Percentiles rank a stretch among this genome's conserved stretches.
These are phyloP conservation scores for Termitomyces sp. DNA, from an alignment of 768 basidiomycete species.

Conservation along the genomic window DNA sequence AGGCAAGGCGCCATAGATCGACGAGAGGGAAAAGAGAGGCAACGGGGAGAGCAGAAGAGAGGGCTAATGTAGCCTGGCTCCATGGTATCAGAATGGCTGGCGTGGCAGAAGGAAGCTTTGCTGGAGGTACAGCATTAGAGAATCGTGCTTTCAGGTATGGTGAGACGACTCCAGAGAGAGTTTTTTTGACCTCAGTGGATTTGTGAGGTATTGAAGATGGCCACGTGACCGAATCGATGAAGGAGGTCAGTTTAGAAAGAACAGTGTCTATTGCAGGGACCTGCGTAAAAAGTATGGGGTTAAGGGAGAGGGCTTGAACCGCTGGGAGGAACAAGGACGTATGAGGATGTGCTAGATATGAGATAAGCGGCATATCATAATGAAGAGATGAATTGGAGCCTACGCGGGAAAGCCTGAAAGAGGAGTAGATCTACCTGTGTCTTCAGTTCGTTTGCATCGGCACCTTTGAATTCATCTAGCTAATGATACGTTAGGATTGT, in stretches of 20 bases:
- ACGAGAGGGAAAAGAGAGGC: constrained; percentile 72
- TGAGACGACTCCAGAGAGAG: constrained; percentile 41
- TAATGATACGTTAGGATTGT: constrained; percentile 19
- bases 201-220: constrained; percentile 20
- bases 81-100: constrained; percentile 39
- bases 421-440: constrained; percentile 72
- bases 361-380: neutral
- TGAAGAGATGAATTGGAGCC: constrained; percentile 22
- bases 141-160: constrained; percentile 66
- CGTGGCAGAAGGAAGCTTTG: constrained; percentile 25
- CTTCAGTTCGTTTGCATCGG: constrained; percentile 59
- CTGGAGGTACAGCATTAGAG: constrained; percentile 19
- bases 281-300: constrained; percentile 73
- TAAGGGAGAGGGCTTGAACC: constrained; percentile 56
- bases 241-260: constrained; percentile 51
- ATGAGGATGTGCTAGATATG: constrained; percentile 68
- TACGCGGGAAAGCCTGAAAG: constrained; percentile 78
- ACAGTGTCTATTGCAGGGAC: constrained; percentile 66
- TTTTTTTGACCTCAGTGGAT: constrained; percentile 40
- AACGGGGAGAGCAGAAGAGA: constrained; percentile 41
- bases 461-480: constrained; percentile 71
- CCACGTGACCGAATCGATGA: constrained; percentile 49
- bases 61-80: constrained; percentile 37
- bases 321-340: constrained; percentile 51
- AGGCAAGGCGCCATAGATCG: constrained; percentile 77